phyloP scores from a whole-genome alignment of 768 basidiomycete genomes.

The Omphalotus guepiniiformis region DNA sequence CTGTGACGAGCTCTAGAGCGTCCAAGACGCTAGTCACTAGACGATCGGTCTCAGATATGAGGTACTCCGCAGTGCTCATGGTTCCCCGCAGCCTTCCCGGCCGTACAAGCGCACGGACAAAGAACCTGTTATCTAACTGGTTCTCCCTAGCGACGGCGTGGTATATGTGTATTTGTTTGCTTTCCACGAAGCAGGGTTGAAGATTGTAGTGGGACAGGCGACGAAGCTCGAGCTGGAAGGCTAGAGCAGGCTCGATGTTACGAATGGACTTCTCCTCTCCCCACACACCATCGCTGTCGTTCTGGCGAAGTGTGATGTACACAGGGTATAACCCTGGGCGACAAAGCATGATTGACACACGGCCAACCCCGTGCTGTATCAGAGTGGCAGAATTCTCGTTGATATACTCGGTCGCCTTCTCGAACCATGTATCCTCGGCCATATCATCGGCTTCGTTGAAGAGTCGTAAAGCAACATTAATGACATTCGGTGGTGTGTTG shows the following conservation, averaged over 20 bases:
- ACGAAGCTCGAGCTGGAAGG: slow-evolving; percentile 95
- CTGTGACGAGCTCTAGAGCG: slow-evolving; percentile 89
- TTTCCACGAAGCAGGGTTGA: slow-evolving; percentile 93
- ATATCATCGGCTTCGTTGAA: slow-evolving; percentile 79
- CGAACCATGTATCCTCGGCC: slow-evolving; percentile 72
- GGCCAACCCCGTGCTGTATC: slow-evolving; percentile 76
- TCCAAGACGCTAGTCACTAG: slow-evolving; percentile 92
- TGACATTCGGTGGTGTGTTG: slow-evolving; percentile 81
- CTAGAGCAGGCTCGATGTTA: slow-evolving; percentile 96
- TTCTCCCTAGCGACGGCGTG: slow-evolving; percentile 94
- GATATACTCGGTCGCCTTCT: slow-evolving; percentile 64
- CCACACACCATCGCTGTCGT: slow-evolving; percentile 61
- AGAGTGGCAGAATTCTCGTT: slow-evolving; percentile 65
- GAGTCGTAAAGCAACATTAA: slow-evolving; percentile 90
- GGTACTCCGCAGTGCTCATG: slow-evolving; percentile 96
- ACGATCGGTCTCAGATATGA: slow-evolving; percentile 97
- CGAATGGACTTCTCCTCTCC: slow-evolving; percentile 94
- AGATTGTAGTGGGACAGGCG: slow-evolving; percentile 97
- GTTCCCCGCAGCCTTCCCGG: slow-evolving; percentile 90
- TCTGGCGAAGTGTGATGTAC: slow-evolving; percentile 86
- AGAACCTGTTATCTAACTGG: slow-evolving; percentile 97
- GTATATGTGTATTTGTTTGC: slow-evolving; percentile 97
- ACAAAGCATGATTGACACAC: slow-evolving; percentile 90
- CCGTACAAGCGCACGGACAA: slow-evolving; percentile 92
- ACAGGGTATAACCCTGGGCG: slow-evolving; percentile 88